Evolutionary conservation across 106 monocot species (phyloP), one percentile per base, ranked within the genome.

Genomic region (Posidonia australis): DNA sequence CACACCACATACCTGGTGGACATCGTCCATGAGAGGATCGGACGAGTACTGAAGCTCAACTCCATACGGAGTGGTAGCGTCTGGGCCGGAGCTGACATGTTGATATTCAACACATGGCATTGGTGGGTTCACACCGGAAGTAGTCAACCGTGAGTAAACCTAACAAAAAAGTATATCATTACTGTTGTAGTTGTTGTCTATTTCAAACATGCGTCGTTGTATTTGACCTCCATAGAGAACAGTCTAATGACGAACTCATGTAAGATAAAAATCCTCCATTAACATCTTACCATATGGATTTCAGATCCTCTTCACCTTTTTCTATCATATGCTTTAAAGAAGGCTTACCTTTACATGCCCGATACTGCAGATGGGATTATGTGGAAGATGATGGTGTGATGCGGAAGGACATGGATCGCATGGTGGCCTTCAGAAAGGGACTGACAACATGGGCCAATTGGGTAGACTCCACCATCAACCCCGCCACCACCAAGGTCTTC

Each of bases 21-120:
- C 77, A 76, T 93, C 12, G 81, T 81, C 23, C 60, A 24, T 0
- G 77, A 79, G 42, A 79, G 41, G 16, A 75, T 79, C 5, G 88
- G 93, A 0, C 69, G 88, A 0, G 83, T 89, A 10, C 73, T 93
- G 32, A 86, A 81, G 72, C 86, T 93, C 3, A 81, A 93, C 58
- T 88, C 93, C 11, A 86, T 93, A 14, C 12, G 72, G 12, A 58
- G 57, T 11, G 88, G 88, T 9, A 65, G 26, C 18, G 75, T 75
- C 0, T 93, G 93, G 93, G 25, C 85, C 11, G 79, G 70, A 13
- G 75, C 68, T 0, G 81, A 93, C 63, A 19, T 93, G 54, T 75
- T 93, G 43, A 83, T 93, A 72, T 93, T 93, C 64, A 93, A 93
- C 77, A 77, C 93, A 16, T 86, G 93, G 93, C 93, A 88, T 43